phyloP scores from a whole-genome alignment of 306 rosid species.

The Canavalia gladiata region DNA sequence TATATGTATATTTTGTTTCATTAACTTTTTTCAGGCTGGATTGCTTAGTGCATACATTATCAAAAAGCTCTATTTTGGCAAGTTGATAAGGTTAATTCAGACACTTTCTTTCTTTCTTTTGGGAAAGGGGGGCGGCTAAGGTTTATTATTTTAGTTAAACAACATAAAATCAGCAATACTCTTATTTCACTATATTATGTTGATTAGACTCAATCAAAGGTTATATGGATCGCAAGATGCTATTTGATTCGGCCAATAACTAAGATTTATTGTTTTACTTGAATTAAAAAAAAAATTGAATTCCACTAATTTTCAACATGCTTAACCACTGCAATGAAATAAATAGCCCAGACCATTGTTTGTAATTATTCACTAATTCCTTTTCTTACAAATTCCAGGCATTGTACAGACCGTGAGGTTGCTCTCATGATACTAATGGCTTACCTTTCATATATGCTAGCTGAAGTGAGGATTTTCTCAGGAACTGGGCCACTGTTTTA shows the following conservation, averaged over 20 bases:
- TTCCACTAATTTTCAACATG: constrained; percentile 3
- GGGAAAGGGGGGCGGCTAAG: too few species aligned
- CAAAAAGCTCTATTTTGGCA: constrained; percentile 84
- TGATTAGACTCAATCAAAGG: too few species aligned
- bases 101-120: too few species aligned
- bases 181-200: too few species aligned
- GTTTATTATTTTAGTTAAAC: too few species aligned
- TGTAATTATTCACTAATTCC: constrained; percentile 17
- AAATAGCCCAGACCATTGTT: constrained; percentile 16
- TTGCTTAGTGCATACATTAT: constrained; percentile 82
- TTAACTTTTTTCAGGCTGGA: constrained; percentile 72
- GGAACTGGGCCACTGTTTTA: constrained; percentile 7
- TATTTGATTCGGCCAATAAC: background rate
- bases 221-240: too few species aligned
- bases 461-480: constrained; percentile 71
- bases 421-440: constrained; percentile 99
- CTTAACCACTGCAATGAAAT: background rate
- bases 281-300: background rate
- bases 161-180: too few species aligned
- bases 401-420: constrained; percentile 95
- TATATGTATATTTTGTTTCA: background rate
- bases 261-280: background rate
- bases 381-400: constrained; percentile 59
- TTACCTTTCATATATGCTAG: constrained; percentile 88
- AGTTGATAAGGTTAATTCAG: constrained; percentile 63